Evolutionary conservation across 768 basidiomycete genomes (phyloP).

Genomic region (Termitomyces titanicus): DNA sequence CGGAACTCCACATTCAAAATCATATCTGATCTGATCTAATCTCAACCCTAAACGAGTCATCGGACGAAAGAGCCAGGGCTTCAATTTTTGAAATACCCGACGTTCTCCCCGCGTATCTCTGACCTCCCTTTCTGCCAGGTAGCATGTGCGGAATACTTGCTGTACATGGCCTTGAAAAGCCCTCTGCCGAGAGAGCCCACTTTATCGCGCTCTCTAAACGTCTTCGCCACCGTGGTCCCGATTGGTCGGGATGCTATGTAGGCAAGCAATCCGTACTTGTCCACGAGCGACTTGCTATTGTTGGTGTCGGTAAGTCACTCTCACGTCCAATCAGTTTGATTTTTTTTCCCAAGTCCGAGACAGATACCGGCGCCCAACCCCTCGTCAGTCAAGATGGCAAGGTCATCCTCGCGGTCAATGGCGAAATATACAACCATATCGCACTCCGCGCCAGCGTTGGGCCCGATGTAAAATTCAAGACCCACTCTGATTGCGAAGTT

Average conservation of each 20-base stretch:
- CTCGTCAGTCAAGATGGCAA: conserved; percentile 84
- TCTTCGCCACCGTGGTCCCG: conserved; percentile 92
- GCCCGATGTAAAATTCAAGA: conserved; percentile 79
- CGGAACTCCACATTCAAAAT: neutral
- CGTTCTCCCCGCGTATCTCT: conserved; percentile 6
- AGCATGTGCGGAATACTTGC: conserved; percentile 93
- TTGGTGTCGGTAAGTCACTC: conserved; percentile 81
- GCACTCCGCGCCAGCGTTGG: conserved; percentile 68
- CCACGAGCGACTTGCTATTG: conserved; percentile 96
- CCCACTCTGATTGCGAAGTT: conserved; percentile 97
- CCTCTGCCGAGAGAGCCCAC: conserved; percentile 61
- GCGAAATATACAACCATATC: conserved; percentile 98
- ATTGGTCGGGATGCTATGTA: conserved; percentile 97
- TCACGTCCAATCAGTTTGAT: neutral
- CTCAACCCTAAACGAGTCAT: conserved; percentile 20
- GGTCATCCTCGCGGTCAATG: conserved; percentile 87
- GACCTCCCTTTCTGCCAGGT: conserved; percentile 4
- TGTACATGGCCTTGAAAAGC: conserved; percentile 75
- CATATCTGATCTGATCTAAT: conserved; percentile 9
- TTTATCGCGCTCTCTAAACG: conserved; percentile 86
- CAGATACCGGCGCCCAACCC: conserved; percentile 97
- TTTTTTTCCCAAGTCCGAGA: neutral
- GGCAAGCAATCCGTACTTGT: conserved; percentile 80
- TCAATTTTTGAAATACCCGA: conserved; percentile 13
- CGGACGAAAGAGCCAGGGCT: conserved; percentile 8